Percentiles rank a stretch among this genome's conserved stretches.
Conservation (phyloP, 805 yeast genomes). For the Suhomyces kilbournensis region DNA sequence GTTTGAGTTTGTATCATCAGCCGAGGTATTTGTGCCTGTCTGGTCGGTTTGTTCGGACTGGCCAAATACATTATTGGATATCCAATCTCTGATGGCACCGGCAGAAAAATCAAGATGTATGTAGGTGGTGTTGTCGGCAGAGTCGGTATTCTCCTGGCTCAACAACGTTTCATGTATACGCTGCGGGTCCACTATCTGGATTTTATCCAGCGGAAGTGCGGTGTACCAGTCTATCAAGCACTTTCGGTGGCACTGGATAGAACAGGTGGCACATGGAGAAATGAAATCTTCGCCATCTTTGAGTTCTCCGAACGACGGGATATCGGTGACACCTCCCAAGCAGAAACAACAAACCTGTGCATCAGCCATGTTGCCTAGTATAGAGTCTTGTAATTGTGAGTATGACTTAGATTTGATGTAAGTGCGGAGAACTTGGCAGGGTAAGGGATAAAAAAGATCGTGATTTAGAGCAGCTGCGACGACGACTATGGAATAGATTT, state of each 20-base stretch:
- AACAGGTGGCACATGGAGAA: slow-evolving; percentile 38
- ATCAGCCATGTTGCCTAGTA: slow-evolving; percentile 6
- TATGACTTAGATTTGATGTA: neutral
- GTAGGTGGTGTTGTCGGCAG: neutral
- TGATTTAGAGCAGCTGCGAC: neutral
- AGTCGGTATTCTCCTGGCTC: neutral
- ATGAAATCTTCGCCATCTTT: slow-evolving; percentile 36
- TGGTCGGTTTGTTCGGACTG: neutral
- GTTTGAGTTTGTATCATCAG: neutral
- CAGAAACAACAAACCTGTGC: slow-evolving; percentile 26
- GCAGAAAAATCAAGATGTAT: neutral
- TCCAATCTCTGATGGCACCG: slow-evolving; percentile 1
- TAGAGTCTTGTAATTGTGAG: neutral
- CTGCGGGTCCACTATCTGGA: slow-evolving; percentile 10
- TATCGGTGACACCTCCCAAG: slow-evolving; percentile 36
- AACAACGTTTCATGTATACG: neutral
- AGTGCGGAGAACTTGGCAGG: neutral
- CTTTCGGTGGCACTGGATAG: slow-evolving; percentile 33
- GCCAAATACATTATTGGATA: neutral
- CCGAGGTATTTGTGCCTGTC: neutral
- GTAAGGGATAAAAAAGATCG: neutral
- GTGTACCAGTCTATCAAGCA: slow-evolving; percentile 43
- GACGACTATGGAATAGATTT: neutral
- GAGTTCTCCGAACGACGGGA: slow-evolving; percentile 37
- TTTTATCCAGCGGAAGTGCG: slow-evolving; percentile 28